These are phyloP conservation scores for Schizochytrium sp. DNA, from an alignment of 108 stramenopile genomes.

Conservation along the genomic window DNA sequence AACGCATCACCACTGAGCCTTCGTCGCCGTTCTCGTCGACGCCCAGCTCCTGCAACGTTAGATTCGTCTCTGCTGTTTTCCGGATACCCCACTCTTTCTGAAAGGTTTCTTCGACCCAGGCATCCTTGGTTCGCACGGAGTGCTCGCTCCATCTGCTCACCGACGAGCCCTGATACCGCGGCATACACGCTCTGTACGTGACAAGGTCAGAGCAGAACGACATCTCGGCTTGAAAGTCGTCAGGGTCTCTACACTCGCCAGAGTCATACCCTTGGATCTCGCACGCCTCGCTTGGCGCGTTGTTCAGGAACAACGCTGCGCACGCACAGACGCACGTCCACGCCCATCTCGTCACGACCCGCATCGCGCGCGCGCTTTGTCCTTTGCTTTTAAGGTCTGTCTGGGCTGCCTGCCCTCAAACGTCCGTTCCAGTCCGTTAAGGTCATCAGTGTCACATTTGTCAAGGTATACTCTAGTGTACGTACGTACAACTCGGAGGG, in stretches of 20 bases:
- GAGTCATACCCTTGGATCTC: slow-evolving; percentile 8
- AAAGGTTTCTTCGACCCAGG: slow-evolving; percentile 33
- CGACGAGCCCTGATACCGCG: slow-evolving; percentile 30
- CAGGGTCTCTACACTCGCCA: neutral
- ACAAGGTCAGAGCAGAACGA: slow-evolving; percentile 40
- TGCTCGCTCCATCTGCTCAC: slow-evolving; percentile 34
- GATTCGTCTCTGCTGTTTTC: slow-evolving; percentile 21
- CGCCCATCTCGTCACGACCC: too few species aligned
- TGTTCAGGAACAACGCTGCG: too few species aligned
- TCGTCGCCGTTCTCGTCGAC: slow-evolving; percentile 40
- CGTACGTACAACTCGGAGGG: too few species aligned
- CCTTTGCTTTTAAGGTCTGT: too few species aligned
- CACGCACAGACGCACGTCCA: too few species aligned
- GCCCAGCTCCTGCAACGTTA: slow-evolving; percentile 29
- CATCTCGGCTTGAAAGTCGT: slow-evolving; percentile 21
- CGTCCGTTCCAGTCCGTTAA: too few species aligned
- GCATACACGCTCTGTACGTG: slow-evolving; percentile 44
- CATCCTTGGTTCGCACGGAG: slow-evolving; percentile 35
- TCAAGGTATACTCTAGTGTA: too few species aligned
- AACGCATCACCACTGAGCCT: slow-evolving; percentile 33
- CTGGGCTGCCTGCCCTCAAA: too few species aligned
- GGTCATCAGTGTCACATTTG: too few species aligned
- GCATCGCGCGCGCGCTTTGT: too few species aligned
- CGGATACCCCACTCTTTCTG: slow-evolving; percentile 22
- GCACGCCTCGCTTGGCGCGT: neutral